Conservation (phyloP, 2,329 filamentous ascomycete species). For the Verticillium zaregamsianum region DNA sequence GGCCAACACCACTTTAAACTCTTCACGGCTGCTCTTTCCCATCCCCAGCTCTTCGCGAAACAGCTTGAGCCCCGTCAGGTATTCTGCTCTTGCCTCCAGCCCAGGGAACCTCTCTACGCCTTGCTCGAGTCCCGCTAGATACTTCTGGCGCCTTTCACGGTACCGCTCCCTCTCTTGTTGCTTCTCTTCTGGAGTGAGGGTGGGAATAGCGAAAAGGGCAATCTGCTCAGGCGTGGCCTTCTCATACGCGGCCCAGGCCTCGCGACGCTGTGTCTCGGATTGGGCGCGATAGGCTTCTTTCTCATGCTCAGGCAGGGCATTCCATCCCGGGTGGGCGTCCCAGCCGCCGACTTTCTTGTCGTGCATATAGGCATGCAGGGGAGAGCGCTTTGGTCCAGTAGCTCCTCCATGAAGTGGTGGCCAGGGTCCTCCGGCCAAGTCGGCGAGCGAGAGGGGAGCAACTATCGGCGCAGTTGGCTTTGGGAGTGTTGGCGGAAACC, state of each 20-base stretch:
- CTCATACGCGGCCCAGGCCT: constrained; percentile 1
- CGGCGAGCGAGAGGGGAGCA: background rate
- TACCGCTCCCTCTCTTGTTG: background rate
- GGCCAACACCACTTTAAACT: background rate
- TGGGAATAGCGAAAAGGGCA: background rate
- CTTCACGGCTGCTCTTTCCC: background rate
- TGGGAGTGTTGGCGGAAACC: too few relatives aligned
- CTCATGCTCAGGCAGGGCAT: background rate
- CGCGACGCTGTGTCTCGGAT: background rate
- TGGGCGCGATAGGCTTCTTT: background rate
- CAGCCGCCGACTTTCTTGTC: background rate
- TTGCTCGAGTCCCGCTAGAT: background rate
- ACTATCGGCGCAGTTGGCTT: too few relatives aligned
- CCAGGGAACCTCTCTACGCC: background rate
- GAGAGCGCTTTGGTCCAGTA: background rate
- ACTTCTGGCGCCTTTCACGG: background rate
- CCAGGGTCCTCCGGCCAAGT: constrained; percentile 1
- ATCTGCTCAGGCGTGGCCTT: background rate
- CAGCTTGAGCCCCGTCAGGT: background rate
- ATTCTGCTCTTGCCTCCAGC: background rate
- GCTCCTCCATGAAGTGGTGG: background rate
- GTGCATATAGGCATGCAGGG: background rate
- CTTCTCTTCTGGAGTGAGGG: background rate
- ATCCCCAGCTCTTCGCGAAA: background rate
- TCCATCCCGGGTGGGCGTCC: background rate